Base-by-base conservation (phyloP, 2,329 filamentous ascomycete species). In the Thielaviopsis euricoi region DNA sequence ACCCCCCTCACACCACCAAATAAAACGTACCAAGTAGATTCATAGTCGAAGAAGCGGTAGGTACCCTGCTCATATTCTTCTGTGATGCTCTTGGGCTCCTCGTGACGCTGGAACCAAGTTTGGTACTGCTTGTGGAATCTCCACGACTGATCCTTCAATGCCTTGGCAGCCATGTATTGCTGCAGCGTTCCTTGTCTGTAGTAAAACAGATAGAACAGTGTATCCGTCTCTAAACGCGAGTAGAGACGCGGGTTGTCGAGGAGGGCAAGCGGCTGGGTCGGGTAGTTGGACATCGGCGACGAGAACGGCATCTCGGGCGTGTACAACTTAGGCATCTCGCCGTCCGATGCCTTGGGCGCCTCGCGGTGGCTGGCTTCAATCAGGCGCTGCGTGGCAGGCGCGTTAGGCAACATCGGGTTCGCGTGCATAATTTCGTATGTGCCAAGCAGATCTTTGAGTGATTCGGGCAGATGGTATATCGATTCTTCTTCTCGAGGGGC, bases 61-160 rank as follows among this genome's bases (percentile, higher is more conserved):
- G 93, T 98, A 62, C 93, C 93, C 72, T 98, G 93, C 73, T 98
- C 93, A 68, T 89, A 97, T 72, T 98, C 93, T 71, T 98, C 93
- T 0, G 93, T 97, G 67, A 98, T 98, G 65, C 84, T 90, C 76
- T 98, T 98, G 19, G 93, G 93, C 74, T 98, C 93, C 68, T 98
- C 93, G 64, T 98, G 93, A 55, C 93, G 81, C 71, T 98, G 93
- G 67, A 98, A 98, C 93, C 93, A 98, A 1, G 93, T 98, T 71
- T 95, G 93, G 68, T 98, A 98, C 71, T 97, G 93, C 76, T 98
- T 98, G 74, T 98, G 93, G 70, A 98, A 98, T 58, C 93, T 81
- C 93, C 93, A 98, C 71, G 90, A 96, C 71, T 98, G 93, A 64
- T 91, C 87, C 73, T 98, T 98, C 56, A 98, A 75, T n/a, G 93